Evolutionary conservation across 169 alveolate species (phyloP), one percentile per base, ranked within the genome.

Genomic region (Plasmodium cynomolgi): DNA sequence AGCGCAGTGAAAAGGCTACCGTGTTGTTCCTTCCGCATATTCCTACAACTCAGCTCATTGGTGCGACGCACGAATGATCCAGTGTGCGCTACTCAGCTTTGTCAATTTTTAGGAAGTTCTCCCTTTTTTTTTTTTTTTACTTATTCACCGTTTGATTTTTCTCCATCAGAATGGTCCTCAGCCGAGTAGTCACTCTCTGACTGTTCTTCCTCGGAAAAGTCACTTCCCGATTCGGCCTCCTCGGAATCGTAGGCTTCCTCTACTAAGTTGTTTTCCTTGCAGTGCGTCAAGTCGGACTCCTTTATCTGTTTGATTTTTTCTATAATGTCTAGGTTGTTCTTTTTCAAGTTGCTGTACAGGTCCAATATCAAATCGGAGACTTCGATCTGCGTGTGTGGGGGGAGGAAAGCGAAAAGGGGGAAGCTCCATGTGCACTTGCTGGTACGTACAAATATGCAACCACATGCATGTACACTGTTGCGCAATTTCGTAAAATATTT

Each of bases 331-430:
- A 50, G 80, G 71, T 85, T 85, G 41, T 85, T 85, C 44, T 85
- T 85, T 85, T 85, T 85, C 81, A 85, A 75, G 44, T 75, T 77
- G 29, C 81, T 73, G 47, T 85, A 85, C 8, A 85, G 81, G 68
- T 85, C 93, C 20, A 85, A 56, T 85, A 85, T 85, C 68, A 85
- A 75, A n/a, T 85, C 93, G 29, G 93, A 73, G 80, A 85, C 82
- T 85, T 85, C 93, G 23, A 85, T 85, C 93, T 85, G 50, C 8
- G 54, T 26, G 50, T 29, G 17, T 11, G 71, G 44, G 44, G 44
- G 71, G 44, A 50, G 44, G 73, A 62, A 50, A 33, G 39, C 33
- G 3, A 26, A 26, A 44, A 15, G 34, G 71, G 73, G 37, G n/a
- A 33, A 9, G 23, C 20, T 23, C 31, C 37, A 26, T 68, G 77